Evolutionary conservation across 2,329 filamentous ascomycete species (phyloP), one percentile per base, ranked within the genome.

Genomic region (Peltaster fructicola): DNA sequence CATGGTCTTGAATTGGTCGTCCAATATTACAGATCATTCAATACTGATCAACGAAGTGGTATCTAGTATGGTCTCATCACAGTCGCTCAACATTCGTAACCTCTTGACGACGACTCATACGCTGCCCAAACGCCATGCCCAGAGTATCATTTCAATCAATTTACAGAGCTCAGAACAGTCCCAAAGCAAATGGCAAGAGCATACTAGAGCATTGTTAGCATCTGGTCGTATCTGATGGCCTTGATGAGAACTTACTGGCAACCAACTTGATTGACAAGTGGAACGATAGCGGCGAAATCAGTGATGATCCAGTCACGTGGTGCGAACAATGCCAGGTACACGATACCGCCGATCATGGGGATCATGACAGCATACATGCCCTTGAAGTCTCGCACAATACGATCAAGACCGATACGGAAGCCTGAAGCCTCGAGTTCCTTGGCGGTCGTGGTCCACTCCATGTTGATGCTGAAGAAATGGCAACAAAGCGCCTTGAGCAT

Each of bases 401-500:
- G 29, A 16, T 35, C 32, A 5, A 40, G 25, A n/a, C 33, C 34
- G 12, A 32, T 29, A 11, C 30, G 27, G 34, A 39, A 40, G 15
- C 33, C 33, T 6, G 30, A 33, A 8, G 24, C 72, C 40, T 81
- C 74, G 24, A 68, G 68, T 54, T 91, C 81, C 54, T 90, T 90
- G 19, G 72, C 66, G 0, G 81, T 90, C 1, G 79, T 71, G 24
- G 79, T 79, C 80, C 80, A 88, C 3, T 67, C 68, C 73, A 88
- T 85, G 52, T 88, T 65, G 44, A 85, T 70, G 53, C 78, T 70
- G 47, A 88, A 78, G 67, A 88, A 79, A 56, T 90, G 81, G 4
- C 71, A 64, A 22, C 88, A 53, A 16, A 91, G 58, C 1, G 80
- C 80, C 47, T 84, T 74, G 15, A 69, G 78, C 23, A 91, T 67